Percentiles rank a stretch among this genome's conserved stretches.
Evolutionary conservation across 352 stramenopile genomes (phyloP).

Genomic region (Globisporangium lucens): DNA sequence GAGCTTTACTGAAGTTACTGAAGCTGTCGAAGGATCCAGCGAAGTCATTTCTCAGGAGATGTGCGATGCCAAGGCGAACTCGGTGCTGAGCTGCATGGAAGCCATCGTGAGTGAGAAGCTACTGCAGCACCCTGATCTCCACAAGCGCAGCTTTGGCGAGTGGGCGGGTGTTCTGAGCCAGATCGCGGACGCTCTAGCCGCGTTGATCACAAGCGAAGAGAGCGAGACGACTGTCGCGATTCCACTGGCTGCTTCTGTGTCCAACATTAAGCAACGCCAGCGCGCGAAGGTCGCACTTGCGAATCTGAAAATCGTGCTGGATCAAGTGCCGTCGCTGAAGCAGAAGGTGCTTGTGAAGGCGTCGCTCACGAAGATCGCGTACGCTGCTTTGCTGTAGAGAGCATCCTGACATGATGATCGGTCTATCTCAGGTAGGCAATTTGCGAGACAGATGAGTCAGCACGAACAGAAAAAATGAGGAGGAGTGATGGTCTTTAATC

Average conservation of each 20-base stretch:
- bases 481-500: background rate
- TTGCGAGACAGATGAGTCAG: background rate
- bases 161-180: slow-evolving; percentile 42
- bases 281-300: slow-evolving; percentile 16
- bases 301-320: slow-evolving; percentile 25
- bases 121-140: slow-evolving; percentile 44
- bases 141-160: slow-evolving; percentile 43
- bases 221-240: background rate
- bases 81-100: slow-evolving; percentile 32
- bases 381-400: slow-evolving; percentile 30
- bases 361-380: slow-evolving; percentile 9
- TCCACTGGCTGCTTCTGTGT: background rate
- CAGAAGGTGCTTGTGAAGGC: slow-evolving; percentile 31
- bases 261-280: slow-evolving; percentile 11
- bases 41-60: background rate
- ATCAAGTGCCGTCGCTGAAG: slow-evolving; percentile 43
- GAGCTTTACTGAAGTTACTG: background rate
- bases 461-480: background rate
- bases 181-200: slow-evolving; percentile 31
- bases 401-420: background rate
- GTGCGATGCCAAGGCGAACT: background rate
- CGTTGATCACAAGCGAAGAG: background rate
- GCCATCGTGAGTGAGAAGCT: slow-evolving; percentile 36
- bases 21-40: background rate
- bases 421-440: slow-evolving; percentile 1